phyloP scores from a whole-genome alignment of 305 asterid genomes.

The Euphrasia arctica region DNA sequence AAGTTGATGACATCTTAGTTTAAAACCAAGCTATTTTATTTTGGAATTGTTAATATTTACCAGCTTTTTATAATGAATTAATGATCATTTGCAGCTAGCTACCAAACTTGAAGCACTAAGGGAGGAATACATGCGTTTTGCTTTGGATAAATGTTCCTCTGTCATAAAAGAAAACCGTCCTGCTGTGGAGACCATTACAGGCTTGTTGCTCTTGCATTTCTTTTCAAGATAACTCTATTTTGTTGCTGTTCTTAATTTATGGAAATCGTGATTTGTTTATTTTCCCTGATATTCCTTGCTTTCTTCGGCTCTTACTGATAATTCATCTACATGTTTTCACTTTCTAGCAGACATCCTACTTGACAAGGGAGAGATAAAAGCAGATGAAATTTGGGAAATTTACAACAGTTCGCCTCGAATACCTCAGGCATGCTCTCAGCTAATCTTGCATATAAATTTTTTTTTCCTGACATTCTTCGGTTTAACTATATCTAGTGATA shows the following conservation, averaged over 20 bases:
- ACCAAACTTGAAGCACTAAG: conserved; percentile 92
- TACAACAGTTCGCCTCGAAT: conserved; percentile 58
- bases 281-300: conserved; percentile 15
- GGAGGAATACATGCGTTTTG: conserved; percentile 89
- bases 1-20: conserved; percentile 8
- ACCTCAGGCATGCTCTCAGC: conserved; percentile 61
- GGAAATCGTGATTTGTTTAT: conserved; percentile 14
- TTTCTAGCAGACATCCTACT: conserved; percentile 73
- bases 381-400: conserved; percentile 82
- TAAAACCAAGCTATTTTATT: conserved; percentile 18
- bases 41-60: conserved; percentile 7
- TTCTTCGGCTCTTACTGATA: conserved; percentile 21
- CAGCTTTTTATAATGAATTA: conserved; percentile 12
- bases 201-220: conserved; percentile 36
- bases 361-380: conserved; percentile 83
- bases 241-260: conserved; percentile 14
- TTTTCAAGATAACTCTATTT: conserved; percentile 23
- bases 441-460: conserved; percentile 13
- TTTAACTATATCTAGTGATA: conserved; percentile 11
- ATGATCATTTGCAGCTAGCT: conserved; percentile 71
- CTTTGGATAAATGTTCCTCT: conserved; percentile 78
- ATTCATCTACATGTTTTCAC: conserved; percentile 28
- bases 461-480: background rate
- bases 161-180: conserved; percentile 58
- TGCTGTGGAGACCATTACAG: conserved; percentile 91